phyloP scores from a whole-genome alignment of 2,329 filamentous ascomycete genomes.

The Elsinoe ampelina region DNA sequence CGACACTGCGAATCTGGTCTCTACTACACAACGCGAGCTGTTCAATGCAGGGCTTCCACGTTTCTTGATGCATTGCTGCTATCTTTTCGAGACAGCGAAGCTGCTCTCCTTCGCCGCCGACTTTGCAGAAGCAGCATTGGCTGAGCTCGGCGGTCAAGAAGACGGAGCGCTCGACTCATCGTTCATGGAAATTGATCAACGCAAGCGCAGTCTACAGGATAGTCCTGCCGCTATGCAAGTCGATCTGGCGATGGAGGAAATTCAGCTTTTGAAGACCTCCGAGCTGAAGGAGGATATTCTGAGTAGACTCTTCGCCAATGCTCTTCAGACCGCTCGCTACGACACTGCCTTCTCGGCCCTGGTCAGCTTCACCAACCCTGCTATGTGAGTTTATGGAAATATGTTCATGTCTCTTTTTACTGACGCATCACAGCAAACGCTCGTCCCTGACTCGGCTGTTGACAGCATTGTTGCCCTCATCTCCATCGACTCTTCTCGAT shows the following conservation, averaged over 20 bases:
- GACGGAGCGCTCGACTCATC: slow-evolving; percentile 18
- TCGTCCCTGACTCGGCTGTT: slow-evolving; percentile 61
- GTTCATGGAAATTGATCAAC: slow-evolving; percentile 21
- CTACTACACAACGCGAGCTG: slow-evolving; percentile 59
- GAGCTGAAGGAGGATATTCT: slow-evolving; percentile 59
- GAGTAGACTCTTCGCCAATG: slow-evolving; percentile 73
- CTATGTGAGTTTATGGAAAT: slow-evolving; percentile 40
- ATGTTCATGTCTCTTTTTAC: not conserved
- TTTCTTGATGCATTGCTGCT: slow-evolving; percentile 80
- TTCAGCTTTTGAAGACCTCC: slow-evolving; percentile 23
- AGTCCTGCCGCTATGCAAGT: slow-evolving; percentile 23
- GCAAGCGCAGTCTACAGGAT: slow-evolving; percentile 22
- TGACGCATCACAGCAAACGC: slow-evolving; percentile 37
- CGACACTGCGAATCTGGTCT: slow-evolving; percentile 55
- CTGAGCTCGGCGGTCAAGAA: slow-evolving; percentile 18
- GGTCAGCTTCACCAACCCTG: slow-evolving; percentile 59
- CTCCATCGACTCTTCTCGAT: slow-evolving; percentile 45
- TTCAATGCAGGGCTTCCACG: slow-evolving; percentile 66
- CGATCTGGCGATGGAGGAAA: slow-evolving; percentile 26
- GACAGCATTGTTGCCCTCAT: slow-evolving; percentile 29
- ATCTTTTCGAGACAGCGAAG: slow-evolving; percentile 69
- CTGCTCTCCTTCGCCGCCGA: slow-evolving; percentile 74
- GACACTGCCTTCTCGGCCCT: slow-evolving; percentile 74
- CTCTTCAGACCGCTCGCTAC: slow-evolving; percentile 69
- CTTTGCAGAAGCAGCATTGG: slow-evolving; percentile 55